Conservation (phyloP, 805 yeast species). For the Saturnispora kantuleensis region DNA sequence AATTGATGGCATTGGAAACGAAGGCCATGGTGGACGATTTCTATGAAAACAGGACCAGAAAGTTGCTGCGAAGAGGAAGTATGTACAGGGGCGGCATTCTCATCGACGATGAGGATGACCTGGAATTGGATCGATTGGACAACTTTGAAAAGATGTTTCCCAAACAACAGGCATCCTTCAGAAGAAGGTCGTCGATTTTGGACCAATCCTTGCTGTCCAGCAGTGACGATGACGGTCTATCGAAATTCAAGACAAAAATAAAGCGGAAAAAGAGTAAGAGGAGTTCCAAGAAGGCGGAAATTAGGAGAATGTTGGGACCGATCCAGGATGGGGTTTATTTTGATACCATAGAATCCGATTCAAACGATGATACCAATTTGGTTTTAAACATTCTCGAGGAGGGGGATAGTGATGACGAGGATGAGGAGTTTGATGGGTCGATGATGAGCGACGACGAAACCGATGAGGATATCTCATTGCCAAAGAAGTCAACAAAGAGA, state of each 20-base stretch:
- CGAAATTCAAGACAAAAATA: slow-evolving; percentile 4
- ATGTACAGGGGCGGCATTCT: slow-evolving; percentile 27
- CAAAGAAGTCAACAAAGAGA: slow-evolving; percentile 52
- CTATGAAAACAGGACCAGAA: slow-evolving; percentile 15
- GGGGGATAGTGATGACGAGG: slow-evolving; percentile 44
- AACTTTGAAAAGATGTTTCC: slow-evolving; percentile 15
- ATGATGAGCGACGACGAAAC: slow-evolving; percentile 75
- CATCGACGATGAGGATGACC: slow-evolving; percentile 24
- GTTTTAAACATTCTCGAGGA: slow-evolving; percentile 11
- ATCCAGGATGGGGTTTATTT: slow-evolving; percentile 2
- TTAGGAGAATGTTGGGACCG: slow-evolving; percentile 12
- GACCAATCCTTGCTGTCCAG: slow-evolving; percentile 17
- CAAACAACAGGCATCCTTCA: slow-evolving; percentile 12
- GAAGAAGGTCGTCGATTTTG: slow-evolving; percentile 41
- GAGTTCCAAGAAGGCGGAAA: slow-evolving; percentile 4
- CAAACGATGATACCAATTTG: slow-evolving; percentile 11
- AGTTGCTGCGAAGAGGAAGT: slow-evolving; percentile 12
- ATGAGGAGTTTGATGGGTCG: slow-evolving; percentile 48
- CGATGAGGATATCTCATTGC: slow-evolving; percentile 81
- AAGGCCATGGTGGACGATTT: slow-evolving; percentile 34
- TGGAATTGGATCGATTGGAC: slow-evolving; percentile 19
- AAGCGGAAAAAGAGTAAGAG: slow-evolving; percentile 5
- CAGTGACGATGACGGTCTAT: slow-evolving; percentile 19
- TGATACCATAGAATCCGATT: slow-evolving; percentile 8
- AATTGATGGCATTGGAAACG: slow-evolving; percentile 32